phyloP scores from a whole-genome alignment of 495 filamentous ascomycete species.

The Mytilinidion resinicola region DNA sequence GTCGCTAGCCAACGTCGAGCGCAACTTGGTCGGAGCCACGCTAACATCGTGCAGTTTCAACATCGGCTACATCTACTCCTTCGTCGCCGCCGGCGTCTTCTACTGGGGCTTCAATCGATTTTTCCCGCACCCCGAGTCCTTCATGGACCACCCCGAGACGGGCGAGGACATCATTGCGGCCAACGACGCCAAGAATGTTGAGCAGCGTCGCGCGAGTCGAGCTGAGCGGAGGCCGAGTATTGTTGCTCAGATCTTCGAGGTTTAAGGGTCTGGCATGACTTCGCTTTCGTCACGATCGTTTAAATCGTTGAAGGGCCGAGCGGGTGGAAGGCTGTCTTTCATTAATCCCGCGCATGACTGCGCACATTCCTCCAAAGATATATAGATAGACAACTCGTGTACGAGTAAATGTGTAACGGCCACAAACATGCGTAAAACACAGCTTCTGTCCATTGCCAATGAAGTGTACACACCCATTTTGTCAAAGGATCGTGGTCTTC shows the following conservation, averaged over 20 bases:
- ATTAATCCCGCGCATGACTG: neutral
- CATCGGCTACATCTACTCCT: conserved; percentile 23
- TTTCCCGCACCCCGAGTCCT: conserved; percentile 4
- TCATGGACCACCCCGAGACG: conserved; percentile 22
- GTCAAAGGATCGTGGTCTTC: neutral
- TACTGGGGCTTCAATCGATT: conserved; percentile 14
- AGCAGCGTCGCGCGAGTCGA: conserved; percentile 2
- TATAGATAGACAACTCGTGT: neutral
- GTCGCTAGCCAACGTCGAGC: neutral
- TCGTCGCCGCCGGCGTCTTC: conserved; percentile 12
- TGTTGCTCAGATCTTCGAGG: conserved; percentile 1
- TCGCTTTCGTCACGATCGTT: neutral
- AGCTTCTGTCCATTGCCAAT: neutral
- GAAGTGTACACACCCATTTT: neutral
- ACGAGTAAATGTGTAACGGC: neutral
- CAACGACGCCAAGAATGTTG: conserved; percentile 15
- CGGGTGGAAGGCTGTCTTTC: neutral
- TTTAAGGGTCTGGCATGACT: conserved; percentile 2
- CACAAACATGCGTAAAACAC: neutral
- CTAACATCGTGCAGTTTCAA: conserved; percentile 9
- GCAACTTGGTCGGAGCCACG: neutral
- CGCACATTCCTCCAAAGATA: neutral
- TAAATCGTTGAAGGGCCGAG: neutral
- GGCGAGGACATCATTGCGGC: conserved; percentile 27
- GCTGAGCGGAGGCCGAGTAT: conserved; percentile 2